A percentile compares a stretch with the other conserved stretches of the same genome.
These are phyloP conservation scores for Priceomyces castillae DNA, from an alignment of 805 yeast species.

Conservation along the genomic window DNA sequence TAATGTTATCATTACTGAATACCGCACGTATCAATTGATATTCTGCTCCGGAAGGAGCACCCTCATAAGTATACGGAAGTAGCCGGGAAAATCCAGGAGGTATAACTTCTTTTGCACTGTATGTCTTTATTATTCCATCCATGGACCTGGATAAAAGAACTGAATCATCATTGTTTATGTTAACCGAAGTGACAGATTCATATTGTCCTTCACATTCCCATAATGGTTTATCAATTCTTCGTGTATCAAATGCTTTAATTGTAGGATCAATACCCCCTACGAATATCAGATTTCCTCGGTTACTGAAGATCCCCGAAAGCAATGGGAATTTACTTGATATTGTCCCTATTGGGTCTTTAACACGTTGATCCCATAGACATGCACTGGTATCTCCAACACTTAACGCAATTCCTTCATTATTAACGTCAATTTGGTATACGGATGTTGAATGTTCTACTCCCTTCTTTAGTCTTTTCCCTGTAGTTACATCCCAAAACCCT, in stretches of 20 bases:
- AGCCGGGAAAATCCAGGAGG: slow-evolving; percentile 39
- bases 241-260: slow-evolving; percentile 56
- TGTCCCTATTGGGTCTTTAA: slow-evolving; percentile 39
- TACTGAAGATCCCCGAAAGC: slow-evolving; percentile 41
- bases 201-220: slow-evolving; percentile 46
- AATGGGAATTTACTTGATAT: slow-evolving; percentile 57
- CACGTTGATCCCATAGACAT: slow-evolving; percentile 63
- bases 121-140: slow-evolving; percentile 56
- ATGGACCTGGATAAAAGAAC: slow-evolving; percentile 50
- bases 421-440: slow-evolving; percentile 53
- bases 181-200: slow-evolving; percentile 57
- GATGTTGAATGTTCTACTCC: slow-evolving; percentile 49
- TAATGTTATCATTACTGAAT: slow-evolving; percentile 40
- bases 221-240: slow-evolving; percentile 38
- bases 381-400: slow-evolving; percentile 72
- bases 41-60: slow-evolving; percentile 55
- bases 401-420: slow-evolving; percentile 27
- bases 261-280: slow-evolving; percentile 69
- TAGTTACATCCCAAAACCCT: slow-evolving; percentile 59
- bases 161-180: slow-evolving; percentile 47
- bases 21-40: slow-evolving; percentile 49
- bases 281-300: slow-evolving; percentile 44
- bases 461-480: slow-evolving; percentile 55
- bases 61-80: slow-evolving; percentile 51
- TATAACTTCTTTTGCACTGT: slow-evolving; percentile 49